Evolutionary conservation across 352 stramenopile genomes (phyloP), one percentile per base, ranked within the genome.

Genomic region (Globisporangium orthogonon): DNA sequence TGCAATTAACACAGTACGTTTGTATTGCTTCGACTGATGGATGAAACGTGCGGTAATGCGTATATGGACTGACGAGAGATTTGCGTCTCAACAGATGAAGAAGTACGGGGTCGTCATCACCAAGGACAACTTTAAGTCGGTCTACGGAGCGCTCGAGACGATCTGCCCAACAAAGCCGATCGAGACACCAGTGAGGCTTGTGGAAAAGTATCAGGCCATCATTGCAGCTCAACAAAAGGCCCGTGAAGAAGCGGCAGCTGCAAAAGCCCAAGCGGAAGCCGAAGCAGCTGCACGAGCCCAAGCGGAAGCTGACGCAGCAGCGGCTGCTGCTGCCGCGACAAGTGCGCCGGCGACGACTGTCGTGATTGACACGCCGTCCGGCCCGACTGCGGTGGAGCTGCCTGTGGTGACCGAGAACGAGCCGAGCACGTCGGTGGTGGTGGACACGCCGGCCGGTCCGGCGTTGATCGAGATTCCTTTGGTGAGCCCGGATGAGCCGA

Each of bases 1-100:
- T 13, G 72, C 74, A 1, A 82, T 83, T 67, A 63, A 64, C 40
- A 40, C 53, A 54, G 68, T 86, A 67, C 17, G 65, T 66, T n/a
- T 9, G 33, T 6, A 50, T 13, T 43, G 7, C 10, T 54, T 37
- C 6, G 33, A 11, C 33, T 37, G 33, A 9, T 11, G 33, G 33
- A 37, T 37, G 6, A 0, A 37, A 9, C 33, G 33, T 11, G 33
- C 10, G 33, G 10, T 11, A 37, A 37, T 11, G 33, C 6, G 33
- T 37, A 9, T 40, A 28, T 45, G 33, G n/a, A 40, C 23, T 31
- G n/a, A 43, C 7, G 30, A 29, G 15, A 30, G 15, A 23, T 7
- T 52, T 23, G 13, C 41, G 6, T 7, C 4, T n/a, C 4, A 10
- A 10, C 50, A 60, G 54, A 60, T 61, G 46, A 61, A 50, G 40